A percentile compares a stretch with the other conserved stretches of the same genome.
phyloP scores from a whole-genome alignment of 2,329 filamentous ascomycete species.

The Aspergillus floridensis region DNA sequence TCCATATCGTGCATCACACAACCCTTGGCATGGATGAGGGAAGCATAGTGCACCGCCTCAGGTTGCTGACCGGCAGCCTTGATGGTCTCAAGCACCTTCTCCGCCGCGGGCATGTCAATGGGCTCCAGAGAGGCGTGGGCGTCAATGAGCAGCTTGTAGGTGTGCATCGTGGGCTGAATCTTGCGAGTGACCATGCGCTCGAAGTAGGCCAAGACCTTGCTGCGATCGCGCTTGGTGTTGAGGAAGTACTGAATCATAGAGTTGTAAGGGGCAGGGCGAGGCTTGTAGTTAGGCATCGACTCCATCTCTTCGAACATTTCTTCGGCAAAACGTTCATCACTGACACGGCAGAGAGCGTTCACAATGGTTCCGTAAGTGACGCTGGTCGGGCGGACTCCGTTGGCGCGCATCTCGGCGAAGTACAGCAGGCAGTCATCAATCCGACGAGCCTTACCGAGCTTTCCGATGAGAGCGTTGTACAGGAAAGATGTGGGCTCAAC shows the following conservation, averaged over 20 bases:
- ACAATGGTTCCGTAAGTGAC: conserved; percentile 98
- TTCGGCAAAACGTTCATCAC: conserved; percentile 95
- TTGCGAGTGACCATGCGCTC: conserved; percentile 85
- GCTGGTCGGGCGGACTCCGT: conserved; percentile 90
- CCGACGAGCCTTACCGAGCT: conserved; percentile 93
- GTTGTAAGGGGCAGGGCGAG: conserved; percentile 94
- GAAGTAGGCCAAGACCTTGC: conserved; percentile 91
- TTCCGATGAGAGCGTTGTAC: conserved; percentile 97
- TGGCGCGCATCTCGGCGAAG: conserved; percentile 93
- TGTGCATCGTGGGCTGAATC: conserved; percentile 90
- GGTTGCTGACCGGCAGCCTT: conserved; percentile 69
- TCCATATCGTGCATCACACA: conserved; percentile 90
- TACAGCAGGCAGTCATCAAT: conserved; percentile 98
- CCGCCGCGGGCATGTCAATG: conserved; percentile 81
- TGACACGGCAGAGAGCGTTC: conserved; percentile 94
- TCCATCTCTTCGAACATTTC: conserved; percentile 99
- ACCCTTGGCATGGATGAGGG: conserved; percentile 91
- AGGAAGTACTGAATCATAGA: conserved; percentile 99
- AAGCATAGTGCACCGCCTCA: conserved; percentile 93
- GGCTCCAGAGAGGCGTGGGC: conserved; percentile 92
- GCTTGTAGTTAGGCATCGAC: conserved; percentile 97
- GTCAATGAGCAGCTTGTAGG: conserved; percentile 95
- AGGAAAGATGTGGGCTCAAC: conserved; percentile 95
- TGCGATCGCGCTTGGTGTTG: conserved; percentile 92
- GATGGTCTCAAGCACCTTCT: conserved; percentile 77